phyloP scores from a whole-genome alignment of 768 basidiomycete species.

The Pilatotrama ljubarskyi region DNA sequence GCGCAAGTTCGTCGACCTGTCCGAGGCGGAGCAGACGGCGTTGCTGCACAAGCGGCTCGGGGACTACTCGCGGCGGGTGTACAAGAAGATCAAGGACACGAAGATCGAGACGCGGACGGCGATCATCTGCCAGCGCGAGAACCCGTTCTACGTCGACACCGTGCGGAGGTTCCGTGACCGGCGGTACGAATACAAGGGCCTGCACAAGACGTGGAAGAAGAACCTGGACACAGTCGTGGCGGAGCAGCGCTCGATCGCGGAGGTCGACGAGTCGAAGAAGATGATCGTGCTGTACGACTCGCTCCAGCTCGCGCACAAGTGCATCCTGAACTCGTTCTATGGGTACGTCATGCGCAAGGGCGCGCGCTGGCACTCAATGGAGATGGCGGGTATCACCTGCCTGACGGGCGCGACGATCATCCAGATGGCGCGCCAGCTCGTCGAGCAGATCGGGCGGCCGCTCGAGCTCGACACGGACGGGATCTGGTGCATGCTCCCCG shows the following conservation, averaged over 20 bases:
- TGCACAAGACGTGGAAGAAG: constrained; percentile 99
- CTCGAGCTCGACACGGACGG: constrained; percentile 98
- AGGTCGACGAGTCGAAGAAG: constrained; percentile 96
- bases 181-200: constrained; percentile 97
- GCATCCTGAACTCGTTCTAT: constrained; percentile 99
- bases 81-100: constrained; percentile 97
- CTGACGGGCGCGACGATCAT: constrained; percentile 97
- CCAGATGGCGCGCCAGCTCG: constrained; percentile 96
- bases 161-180: constrained; percentile 96
- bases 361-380: constrained; percentile 99
- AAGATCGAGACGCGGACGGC: constrained; percentile 91
- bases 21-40: constrained; percentile 84
- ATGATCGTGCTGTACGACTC: constrained; percentile 99
- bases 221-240: constrained; percentile 75
- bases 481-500: constrained; percentile 99
- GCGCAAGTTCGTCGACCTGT: constrained; percentile 81
- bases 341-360: constrained; percentile 99
- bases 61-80: constrained; percentile 98
- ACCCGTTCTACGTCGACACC: constrained; percentile 99
- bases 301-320: constrained; percentile 98
- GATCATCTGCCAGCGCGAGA: constrained; percentile 96
- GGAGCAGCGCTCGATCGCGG: constrained; percentile 75
- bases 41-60: constrained; percentile 95
- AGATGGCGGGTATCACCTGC: constrained; percentile 99
- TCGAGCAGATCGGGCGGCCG: constrained; percentile 96